Percentiles rank a stretch among this genome's conserved stretches.
Evolutionary conservation across 805 yeast genomes (phyloP).

Genomic region (Candida germanica): DNA sequence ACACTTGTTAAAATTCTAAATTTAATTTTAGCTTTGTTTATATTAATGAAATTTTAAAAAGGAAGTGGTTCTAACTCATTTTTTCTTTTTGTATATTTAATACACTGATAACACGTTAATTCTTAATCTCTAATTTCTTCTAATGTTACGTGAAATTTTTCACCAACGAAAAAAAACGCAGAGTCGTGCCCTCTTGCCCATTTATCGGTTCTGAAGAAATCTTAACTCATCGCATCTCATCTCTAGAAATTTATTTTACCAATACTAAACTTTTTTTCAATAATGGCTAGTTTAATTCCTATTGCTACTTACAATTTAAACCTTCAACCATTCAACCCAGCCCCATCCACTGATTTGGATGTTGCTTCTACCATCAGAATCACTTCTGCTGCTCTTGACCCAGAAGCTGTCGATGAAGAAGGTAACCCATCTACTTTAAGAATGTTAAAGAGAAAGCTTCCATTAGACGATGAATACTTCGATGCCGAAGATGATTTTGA

Average conservation of each 20-base stretch:
- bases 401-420: constrained; percentile 77
- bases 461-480: constrained; percentile 42
- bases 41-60: constrained; percentile 7
- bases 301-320: constrained; percentile 84
- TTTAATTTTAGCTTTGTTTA: constrained; percentile 11
- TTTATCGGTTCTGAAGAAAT: neutral
- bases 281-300: constrained; percentile 74
- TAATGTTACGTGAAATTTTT: too few relatives aligned
- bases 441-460: constrained; percentile 68
- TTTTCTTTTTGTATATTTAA: constrained; percentile 30
- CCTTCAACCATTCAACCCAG: constrained; percentile 82
- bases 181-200: neutral
- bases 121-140: too few relatives aligned
- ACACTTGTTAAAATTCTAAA: constrained; percentile 94
- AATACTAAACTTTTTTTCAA: neutral
- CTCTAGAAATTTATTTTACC: constrained; percentile 3
- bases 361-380: constrained; percentile 87
- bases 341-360: constrained; percentile 80
- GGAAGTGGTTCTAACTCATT: constrained; percentile 14
- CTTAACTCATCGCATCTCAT: constrained; percentile 7
- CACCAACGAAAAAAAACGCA: too few relatives aligned
- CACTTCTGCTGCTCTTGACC: constrained; percentile 95
- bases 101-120: constrained; percentile 17
- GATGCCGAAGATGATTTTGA: constrained; percentile 29
- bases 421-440: constrained; percentile 86